Evolutionary conservation across 345 rosid species (phyloP).

Genomic region (Aquilaria yunnanensis): DNA sequence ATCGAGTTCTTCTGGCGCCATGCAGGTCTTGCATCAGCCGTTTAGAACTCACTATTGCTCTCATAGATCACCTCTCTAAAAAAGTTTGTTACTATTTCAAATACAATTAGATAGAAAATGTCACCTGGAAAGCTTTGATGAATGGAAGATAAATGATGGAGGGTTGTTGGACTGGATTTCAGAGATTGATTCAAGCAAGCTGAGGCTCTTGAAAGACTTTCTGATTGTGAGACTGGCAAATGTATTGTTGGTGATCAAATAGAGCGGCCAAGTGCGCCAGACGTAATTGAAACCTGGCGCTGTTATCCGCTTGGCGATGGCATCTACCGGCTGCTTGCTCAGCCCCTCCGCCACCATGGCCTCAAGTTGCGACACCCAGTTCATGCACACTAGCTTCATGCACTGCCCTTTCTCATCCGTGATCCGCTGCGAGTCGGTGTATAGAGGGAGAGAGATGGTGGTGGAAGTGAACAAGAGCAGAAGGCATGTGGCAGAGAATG

Average conservation of each 20-base stretch:
- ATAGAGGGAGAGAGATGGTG: constrained; percentile 10
- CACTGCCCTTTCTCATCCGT: constrained; percentile 27
- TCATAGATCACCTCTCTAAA: no score
- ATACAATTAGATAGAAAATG: neutral
- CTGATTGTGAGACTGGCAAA: constrained; percentile 52
- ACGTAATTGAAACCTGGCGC: constrained; percentile 74
- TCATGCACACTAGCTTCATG: constrained; percentile 60
- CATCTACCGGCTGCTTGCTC: constrained; percentile 55
- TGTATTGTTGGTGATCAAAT: constrained; percentile 50
- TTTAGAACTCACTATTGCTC: no score
- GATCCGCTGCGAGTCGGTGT: constrained; percentile 11
- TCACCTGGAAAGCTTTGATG: constrained; percentile 74
- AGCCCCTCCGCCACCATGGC: constrained; percentile 76
- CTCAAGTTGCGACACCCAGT: constrained; percentile 72
- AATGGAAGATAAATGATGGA: constrained; percentile 70
- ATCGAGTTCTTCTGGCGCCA: no score
- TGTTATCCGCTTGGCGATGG: constrained; percentile 28
- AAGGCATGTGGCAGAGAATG: neutral
- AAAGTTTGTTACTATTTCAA: no score
- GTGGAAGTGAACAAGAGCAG: neutral
- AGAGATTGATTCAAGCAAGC: constrained; percentile 53
- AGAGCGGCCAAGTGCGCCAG: constrained; percentile 70
- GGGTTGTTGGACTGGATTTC: constrained; percentile 80
- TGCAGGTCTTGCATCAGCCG: no score
- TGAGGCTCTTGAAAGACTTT: constrained; percentile 59